A percentile compares a stretch with the other conserved stretches of the same genome.
Conservation (phyloP, 2,329 filamentous ascomycete species). For the Orbilia oligospora region DNA sequence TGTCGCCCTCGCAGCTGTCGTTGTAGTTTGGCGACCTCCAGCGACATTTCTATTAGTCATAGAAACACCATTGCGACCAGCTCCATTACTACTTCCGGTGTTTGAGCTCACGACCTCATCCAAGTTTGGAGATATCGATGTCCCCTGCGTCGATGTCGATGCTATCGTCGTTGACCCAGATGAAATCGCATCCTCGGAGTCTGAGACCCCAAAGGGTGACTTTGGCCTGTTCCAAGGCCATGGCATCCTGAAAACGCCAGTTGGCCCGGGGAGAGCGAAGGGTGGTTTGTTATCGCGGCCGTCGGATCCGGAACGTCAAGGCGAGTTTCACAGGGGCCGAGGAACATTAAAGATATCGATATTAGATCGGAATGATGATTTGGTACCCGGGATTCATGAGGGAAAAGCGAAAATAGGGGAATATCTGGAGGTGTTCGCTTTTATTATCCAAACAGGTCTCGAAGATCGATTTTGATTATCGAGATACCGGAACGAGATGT, state of each 20-base stretch:
- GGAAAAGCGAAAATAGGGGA: not conserved
- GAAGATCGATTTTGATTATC: not conserved
- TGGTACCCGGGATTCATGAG: constrained; percentile 7
- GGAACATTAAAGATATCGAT: constrained; percentile 46
- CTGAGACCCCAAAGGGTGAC: constrained; percentile 48
- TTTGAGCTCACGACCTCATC: constrained; percentile 31
- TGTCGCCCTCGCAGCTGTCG: constrained; percentile 38
- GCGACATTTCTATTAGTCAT: constrained; percentile 28
- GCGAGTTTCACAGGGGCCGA: constrained; percentile 37
- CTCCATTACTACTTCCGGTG: constrained; percentile 17
- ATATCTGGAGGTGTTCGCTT: constrained; percentile 3
- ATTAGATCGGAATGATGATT: not conserved
- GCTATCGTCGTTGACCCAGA: constrained; percentile 30
- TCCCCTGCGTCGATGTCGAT: constrained; percentile 10
- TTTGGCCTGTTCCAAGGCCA: constrained; percentile 61
- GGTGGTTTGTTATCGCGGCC: constrained; percentile 40
- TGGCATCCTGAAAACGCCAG: constrained; percentile 56
- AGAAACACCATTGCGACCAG: constrained; percentile 28
- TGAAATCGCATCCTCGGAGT: constrained; percentile 33
- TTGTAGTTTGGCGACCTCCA: constrained; percentile 39
- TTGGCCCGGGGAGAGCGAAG: constrained; percentile 31
- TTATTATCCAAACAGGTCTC: not conserved
- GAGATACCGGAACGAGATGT: constrained; percentile 7
- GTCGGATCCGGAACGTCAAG: constrained; percentile 45
- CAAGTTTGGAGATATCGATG: constrained; percentile 14